phyloP scores from a whole-genome alignment of 305 asterid species.

The Ilex paraguariensis region DNA sequence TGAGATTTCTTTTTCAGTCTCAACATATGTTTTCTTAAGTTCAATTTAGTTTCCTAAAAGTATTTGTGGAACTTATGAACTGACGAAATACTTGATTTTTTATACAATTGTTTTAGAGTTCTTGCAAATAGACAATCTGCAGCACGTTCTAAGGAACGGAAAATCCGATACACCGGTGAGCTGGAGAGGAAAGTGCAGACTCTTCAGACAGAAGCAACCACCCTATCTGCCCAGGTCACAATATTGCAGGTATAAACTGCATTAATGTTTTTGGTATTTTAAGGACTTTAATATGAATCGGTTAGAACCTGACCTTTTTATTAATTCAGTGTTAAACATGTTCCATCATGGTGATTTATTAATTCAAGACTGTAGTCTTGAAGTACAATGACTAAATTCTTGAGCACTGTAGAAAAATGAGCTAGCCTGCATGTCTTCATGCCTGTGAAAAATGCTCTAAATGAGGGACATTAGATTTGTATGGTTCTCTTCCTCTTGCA shows the following conservation, averaged over 20 bases:
- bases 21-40: not conserved
- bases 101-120: slow-evolving; percentile 40
- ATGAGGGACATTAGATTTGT: too few species aligned
- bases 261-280: not conserved
- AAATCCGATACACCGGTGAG: slow-evolving; percentile 72
- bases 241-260: slow-evolving; percentile 55
- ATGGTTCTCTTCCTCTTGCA: too few species aligned
- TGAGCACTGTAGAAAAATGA: too few species aligned
- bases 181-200: slow-evolving; percentile 97
- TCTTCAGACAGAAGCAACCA: slow-evolving; percentile 87
- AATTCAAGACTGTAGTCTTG: too few species aligned
- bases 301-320: too few species aligned
- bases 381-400: too few species aligned
- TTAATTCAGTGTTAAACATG: too few species aligned
- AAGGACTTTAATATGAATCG: too few species aligned
- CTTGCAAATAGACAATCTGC: slow-evolving; percentile 98
- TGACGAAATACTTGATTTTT: not conserved
- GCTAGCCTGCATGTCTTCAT: too few species aligned
- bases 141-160: slow-evolving; percentile 93
- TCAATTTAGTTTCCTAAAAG: not conserved
- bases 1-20: too few species aligned
- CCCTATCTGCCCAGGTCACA: slow-evolving; percentile 85
- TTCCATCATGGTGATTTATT: too few species aligned
- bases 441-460: too few species aligned
- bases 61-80: not conserved